These are phyloP conservation scores for Penicillium cataractarum DNA, from an alignment of 495 filamentous ascomycete species.

Conservation along the genomic window DNA sequence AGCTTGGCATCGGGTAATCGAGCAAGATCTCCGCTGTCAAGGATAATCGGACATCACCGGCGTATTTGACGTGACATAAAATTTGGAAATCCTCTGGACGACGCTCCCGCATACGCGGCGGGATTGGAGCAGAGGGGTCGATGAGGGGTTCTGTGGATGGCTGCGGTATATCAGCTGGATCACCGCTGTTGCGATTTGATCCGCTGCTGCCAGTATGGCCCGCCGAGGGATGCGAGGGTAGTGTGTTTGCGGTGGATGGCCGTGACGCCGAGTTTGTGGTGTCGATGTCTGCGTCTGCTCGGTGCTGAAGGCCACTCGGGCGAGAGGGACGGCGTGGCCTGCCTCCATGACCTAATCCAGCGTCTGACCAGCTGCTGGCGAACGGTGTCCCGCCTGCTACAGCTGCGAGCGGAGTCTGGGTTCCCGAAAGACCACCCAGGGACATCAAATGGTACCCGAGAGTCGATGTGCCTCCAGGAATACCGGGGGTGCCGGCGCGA, in stretches of 20 bases:
- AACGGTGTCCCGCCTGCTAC: constrained; percentile 72
- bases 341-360: constrained; percentile 27
- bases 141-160: constrained; percentile 33
- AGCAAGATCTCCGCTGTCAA: constrained; percentile 92
- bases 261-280: constrained; percentile 43
- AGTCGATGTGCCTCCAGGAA: constrained; percentile 85
- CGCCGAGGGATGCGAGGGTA: constrained; percentile 37
- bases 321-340: constrained; percentile 19
- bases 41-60: constrained; percentile 80
- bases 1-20: constrained; percentile 96
- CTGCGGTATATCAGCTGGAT: constrained; percentile 25
- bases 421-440: constrained; percentile 73
- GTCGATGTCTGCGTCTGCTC: constrained; percentile 38
- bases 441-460: constrained; percentile 87
- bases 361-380: constrained; percentile 54
- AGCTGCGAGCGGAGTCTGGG: constrained; percentile 83
- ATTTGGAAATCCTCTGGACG: constrained; percentile 75
- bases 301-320: constrained; percentile 19
- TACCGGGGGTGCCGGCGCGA: constrained; percentile 71
- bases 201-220: constrained; percentile 35
- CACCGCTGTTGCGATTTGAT: constrained; percentile 28
- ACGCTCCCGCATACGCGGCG: constrained; percentile 45
- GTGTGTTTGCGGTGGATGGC: constrained; percentile 48
- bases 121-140: constrained; percentile 38
- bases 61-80: constrained; percentile 85